These are phyloP conservation scores for Colletotrichum lentis DNA, from an alignment of 2,329 filamentous ascomycete genomes.

Conservation along the genomic window DNA sequence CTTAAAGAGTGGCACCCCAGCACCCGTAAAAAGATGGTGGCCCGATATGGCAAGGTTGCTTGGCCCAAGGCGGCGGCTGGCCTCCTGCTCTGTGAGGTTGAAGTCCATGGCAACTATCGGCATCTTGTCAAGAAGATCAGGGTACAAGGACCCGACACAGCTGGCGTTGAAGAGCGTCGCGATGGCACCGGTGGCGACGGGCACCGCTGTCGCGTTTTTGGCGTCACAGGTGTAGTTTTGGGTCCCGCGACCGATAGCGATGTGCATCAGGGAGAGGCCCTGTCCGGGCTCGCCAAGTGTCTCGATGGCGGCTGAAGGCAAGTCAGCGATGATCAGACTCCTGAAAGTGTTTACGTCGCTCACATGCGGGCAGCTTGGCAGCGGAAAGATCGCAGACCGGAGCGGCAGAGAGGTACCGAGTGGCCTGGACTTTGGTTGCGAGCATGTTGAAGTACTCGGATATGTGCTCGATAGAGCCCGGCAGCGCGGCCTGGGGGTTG, in stretches of 20 bases:
- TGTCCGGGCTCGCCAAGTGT: slow-evolving; percentile 67
- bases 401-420: slow-evolving; percentile 51
- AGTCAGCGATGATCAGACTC: slow-evolving; percentile 41
- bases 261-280: slow-evolving; percentile 74
- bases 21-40: slow-evolving; percentile 80
- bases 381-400: slow-evolving; percentile 64
- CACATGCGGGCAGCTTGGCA: slow-evolving; percentile 61
- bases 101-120: slow-evolving; percentile 75
- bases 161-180: slow-evolving; percentile 89
- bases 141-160: slow-evolving; percentile 76
- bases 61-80: slow-evolving; percentile 55
- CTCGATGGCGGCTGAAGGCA: slow-evolving; percentile 56
- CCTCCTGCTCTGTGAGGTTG: slow-evolving; percentile 52
- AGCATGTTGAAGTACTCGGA: slow-evolving; percentile 69
- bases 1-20: slow-evolving; percentile 80
- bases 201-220: slow-evolving; percentile 65
- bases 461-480: slow-evolving; percentile 55
- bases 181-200: slow-evolving; percentile 74
- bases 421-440: slow-evolving; percentile 62
- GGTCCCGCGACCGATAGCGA: slow-evolving; percentile 86
- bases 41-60: slow-evolving; percentile 73
- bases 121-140: slow-evolving; percentile 70
- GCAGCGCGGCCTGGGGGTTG: slow-evolving; percentile 47
- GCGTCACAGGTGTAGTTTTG: slow-evolving; percentile 91
- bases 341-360: slow-evolving; percentile 38